Base-by-base conservation (phyloP, 768 basidiomycete genomes). In the Naematelia aurantialba region DNA sequence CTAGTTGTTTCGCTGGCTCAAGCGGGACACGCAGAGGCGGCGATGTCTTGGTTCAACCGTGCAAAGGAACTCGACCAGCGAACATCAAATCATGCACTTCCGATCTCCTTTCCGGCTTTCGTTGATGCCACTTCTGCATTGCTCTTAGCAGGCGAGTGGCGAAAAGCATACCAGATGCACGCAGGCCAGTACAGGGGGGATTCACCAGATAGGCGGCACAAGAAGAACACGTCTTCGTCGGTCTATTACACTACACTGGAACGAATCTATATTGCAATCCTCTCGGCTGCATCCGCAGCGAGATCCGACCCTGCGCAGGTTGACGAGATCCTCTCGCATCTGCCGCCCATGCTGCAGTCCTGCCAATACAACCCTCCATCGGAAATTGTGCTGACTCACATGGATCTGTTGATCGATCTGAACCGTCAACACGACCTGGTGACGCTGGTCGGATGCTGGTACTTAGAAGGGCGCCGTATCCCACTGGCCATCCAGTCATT, bases 1-100 rank as follows among this genome's bases (percentile, higher is more conserved):
- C 52, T 34, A 4, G 12, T 54, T 31, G n/a, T 19, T 5, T n/a
- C 52, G n/a, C n/a, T 54, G 25, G 52, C 29, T 12, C 30, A 54
- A 4, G 27, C 29, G 12, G 52, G 52, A 17, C 29, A 54, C 4
- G 31, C 30, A 4, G 52, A 54, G n/a, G 31, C 27, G 4, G n/a
- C 14, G 19, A 19, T 12, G 13, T 4, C 27, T 26, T 54, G 52
- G 52, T 14, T 5, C 4, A 39, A 47, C 34, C 34, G 34, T 39
- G 17, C 34, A 39, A 8, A 8, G 34, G 8, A 39, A 39, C 34
- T 39, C 34, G 34, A 39, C 8, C 34, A 39, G 34, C 34, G 34
- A 39, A 39, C 34, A 39, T 8, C 8, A 39, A 8, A 8, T 8
- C 8, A 39, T 39, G 34, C 34, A 8, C 17, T 8, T 39, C 8